Conservation (phyloP, 73 alveolate genomes). For the Paramecium caudatum region DNA sequence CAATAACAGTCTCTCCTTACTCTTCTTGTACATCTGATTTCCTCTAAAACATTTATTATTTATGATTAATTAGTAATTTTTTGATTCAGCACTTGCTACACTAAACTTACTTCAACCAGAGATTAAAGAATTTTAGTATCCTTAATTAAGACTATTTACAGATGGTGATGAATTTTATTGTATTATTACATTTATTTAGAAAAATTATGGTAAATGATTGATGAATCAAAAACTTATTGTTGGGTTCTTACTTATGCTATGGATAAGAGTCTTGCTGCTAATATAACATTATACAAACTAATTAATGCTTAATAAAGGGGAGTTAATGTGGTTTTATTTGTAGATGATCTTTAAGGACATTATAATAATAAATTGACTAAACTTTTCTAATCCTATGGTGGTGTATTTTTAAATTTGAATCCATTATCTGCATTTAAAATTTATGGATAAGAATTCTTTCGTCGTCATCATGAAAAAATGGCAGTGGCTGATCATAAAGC, state of each 20-base stretch:
- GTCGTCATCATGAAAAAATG: slow-evolving; percentile 74
- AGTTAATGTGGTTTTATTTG: slow-evolving; percentile 52
- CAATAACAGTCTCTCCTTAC: slow-evolving; percentile 42
- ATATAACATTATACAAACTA: slow-evolving; percentile 32
- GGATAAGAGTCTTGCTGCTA: slow-evolving; percentile 57
- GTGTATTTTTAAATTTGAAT: slow-evolving; percentile 34
- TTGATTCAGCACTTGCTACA: background rate
- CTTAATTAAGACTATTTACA: background rate
- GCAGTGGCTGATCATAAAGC: slow-evolving; percentile 76
- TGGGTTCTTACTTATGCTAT: slow-evolving; percentile 61
- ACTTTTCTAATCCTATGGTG: background rate
- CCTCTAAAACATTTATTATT: slow-evolving; percentile 26
- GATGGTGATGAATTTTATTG: slow-evolving; percentile 54
- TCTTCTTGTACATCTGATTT: slow-evolving; percentile 37
- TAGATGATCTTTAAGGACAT: slow-evolving; percentile 60
- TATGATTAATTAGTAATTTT: background rate
- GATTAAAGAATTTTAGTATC: slow-evolving; percentile 7
- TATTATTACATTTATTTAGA: background rate
- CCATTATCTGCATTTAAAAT: slow-evolving; percentile 20
- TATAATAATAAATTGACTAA: slow-evolving; percentile 28
- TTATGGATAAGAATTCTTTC: slow-evolving; percentile 50
- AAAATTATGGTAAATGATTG: slow-evolving; percentile 37
- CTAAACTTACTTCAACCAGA: background rate
- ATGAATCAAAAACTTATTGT: slow-evolving; percentile 53
- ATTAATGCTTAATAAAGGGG: slow-evolving; percentile 56